These are phyloP conservation scores for Candida succiphila DNA, from an alignment of 805 yeast species.

Conservation along the genomic window DNA sequence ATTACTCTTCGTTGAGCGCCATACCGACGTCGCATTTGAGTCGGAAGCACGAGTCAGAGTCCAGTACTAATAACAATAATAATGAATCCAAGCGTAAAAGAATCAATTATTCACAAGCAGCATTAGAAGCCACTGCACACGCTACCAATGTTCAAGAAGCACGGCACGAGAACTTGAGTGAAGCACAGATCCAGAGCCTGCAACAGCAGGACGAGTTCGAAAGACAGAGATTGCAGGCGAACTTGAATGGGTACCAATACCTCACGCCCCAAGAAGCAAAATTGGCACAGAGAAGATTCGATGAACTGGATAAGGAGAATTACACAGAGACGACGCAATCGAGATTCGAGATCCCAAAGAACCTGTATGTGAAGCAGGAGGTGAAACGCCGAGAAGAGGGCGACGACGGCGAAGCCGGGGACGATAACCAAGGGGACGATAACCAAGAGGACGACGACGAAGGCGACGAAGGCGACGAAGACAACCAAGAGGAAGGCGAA, in stretches of 20 bases:
- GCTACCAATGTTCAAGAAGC: slow-evolving; percentile 1
- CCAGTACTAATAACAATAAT: too few species aligned
- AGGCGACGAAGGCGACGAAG: slow-evolving; percentile 1
- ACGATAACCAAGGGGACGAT: background rate
- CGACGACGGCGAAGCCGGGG: background rate
- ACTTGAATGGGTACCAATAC: background rate
- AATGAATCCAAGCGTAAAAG: slow-evolving; percentile 15
- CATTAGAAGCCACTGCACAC: slow-evolving; percentile 10
- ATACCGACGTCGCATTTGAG: too few species aligned
- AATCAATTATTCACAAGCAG: slow-evolving; percentile 23
- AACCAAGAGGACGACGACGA: background rate
- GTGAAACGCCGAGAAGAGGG: background rate
- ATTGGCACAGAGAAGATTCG: slow-evolving; percentile 27
- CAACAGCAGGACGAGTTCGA: slow-evolving; percentile 12
- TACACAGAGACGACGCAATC: slow-evolving; percentile 25
- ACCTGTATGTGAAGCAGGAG: slow-evolving; percentile 1
- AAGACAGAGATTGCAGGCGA: background rate
- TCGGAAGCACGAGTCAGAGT: too few species aligned
- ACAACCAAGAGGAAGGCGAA: background rate
- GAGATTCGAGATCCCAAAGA: slow-evolving; percentile 29
- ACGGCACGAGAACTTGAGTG: background rate
- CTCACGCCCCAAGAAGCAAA: slow-evolving; percentile 20
- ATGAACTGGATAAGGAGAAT: slow-evolving; percentile 32
- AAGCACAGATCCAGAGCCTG: slow-evolving; percentile 9
- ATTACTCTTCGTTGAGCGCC: slow-evolving; percentile 19